phyloP scores from a whole-genome alignment of 2,329 filamentous ascomycete genomes.

The Dothideomycetidae sp. region DNA sequence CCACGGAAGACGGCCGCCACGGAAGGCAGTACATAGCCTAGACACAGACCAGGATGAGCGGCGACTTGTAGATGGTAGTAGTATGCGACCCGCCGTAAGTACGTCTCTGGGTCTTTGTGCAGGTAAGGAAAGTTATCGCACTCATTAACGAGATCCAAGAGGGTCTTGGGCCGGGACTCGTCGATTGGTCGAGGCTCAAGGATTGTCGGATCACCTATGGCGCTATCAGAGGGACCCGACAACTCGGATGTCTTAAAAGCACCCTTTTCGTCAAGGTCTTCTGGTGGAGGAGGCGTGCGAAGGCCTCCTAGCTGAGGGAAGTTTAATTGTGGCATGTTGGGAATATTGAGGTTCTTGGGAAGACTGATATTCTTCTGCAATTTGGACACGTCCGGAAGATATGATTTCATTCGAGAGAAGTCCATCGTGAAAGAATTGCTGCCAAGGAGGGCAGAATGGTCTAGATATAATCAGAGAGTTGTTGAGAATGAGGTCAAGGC shows the following conservation, averaged over 20 bases:
- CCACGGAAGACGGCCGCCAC: slow-evolving; percentile 45
- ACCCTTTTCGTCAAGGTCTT: slow-evolving; percentile 7
- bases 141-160: slow-evolving; percentile 42
- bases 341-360: slow-evolving; percentile 4
- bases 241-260: slow-evolving; percentile 14
- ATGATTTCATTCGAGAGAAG: slow-evolving; percentile 18
- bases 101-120: slow-evolving; percentile 42
- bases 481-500: no score
- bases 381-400: slow-evolving; percentile 19
- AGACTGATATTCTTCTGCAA: slow-evolving; percentile 5
- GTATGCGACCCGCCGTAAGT: slow-evolving; percentile 31
- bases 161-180: slow-evolving; percentile 25
- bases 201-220: neutral
- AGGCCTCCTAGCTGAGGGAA: slow-evolving; percentile 11
- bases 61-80: slow-evolving; percentile 55
- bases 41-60: slow-evolving; percentile 43
- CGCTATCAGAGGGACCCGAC: slow-evolving; percentile 3
- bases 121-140: slow-evolving; percentile 62
- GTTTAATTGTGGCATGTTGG: slow-evolving; percentile 5
- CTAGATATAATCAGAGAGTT: no score
- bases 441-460: no score
- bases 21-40: slow-evolving; percentile 47
- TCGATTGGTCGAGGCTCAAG: slow-evolving; percentile 20
- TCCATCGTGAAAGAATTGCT: slow-evolving; percentile 15
- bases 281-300: slow-evolving; percentile 18